Base-by-base conservation (phyloP, 1,139 yeast genomes). In the Kazachstania sp. region DNA sequence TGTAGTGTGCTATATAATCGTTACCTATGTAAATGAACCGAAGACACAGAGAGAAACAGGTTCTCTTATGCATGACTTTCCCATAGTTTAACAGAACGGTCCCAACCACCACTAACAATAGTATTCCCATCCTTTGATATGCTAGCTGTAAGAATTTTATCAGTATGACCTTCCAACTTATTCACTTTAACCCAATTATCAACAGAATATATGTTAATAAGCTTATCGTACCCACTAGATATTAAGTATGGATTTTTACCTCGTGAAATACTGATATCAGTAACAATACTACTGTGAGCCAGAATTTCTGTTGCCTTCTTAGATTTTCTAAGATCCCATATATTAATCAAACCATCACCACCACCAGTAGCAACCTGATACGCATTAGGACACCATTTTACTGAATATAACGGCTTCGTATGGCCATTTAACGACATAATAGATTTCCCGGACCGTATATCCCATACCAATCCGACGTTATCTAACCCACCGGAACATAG, bases 401-500 rank as follows among this genome's bases (percentile, higher is more conserved):
- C 62, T 1, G 82, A 70, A 61, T 86, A 81, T 1, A 92, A 77
- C 0, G 88, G 87, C 48, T 80, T 75, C 5, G 78, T 75, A 62
- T 92, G 98, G 1, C 85, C 81, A 43, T 75, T 72, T 4, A 87
- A 64, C 3, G 73, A 67, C 63, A 78, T 71, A 2, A 86, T 72
- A 0, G 80, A 71, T 49, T 79, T 72, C 1, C 97, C 98, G 0
- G 85, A 74, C 46, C 98, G 70, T 44, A 92, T 62, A 66, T 92
- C 98, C 97, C 97, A 92, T 5, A 88, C 62, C 42, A 84, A 70
- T 0, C 81, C 81, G 18, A 81, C 66, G 0, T 84, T 86, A 63
- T 92, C 97, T 9, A 81, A 68, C 0, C 97, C 96, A 2, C 84
- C 95, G 8, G 90, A 78, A 0, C 83, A 82, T 11, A 83, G 62